Percentiles rank a stretch among this genome's conserved stretches.
phyloP scores from a whole-genome alignment of 768 basidiomycete genomes.

The Psilocybe sp. region DNA sequence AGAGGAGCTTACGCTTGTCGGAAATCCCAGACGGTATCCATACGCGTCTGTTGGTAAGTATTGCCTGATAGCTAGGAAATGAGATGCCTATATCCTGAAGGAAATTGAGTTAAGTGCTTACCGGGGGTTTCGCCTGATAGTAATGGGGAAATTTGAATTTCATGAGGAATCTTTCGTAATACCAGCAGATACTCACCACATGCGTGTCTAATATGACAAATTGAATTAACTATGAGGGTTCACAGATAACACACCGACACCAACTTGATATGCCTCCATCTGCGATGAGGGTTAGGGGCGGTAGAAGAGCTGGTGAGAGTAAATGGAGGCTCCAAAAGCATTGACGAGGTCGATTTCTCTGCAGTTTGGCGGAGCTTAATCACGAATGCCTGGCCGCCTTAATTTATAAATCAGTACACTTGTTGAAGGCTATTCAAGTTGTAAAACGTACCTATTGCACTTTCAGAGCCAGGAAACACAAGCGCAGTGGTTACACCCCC shows the following conservation, averaged over 20 bases:
- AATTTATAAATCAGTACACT: too few species aligned
- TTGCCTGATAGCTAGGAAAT: conserved; percentile 20
- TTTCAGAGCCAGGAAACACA: conserved; percentile 70
- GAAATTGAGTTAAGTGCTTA: conserved; percentile 19
- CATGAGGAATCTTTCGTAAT: not conserved
- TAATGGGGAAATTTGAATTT: not conserved
- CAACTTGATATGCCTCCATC: conserved; percentile 80
- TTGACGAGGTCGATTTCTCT: conserved; percentile 68
- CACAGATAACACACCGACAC: conserved; percentile 10
- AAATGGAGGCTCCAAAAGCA: conserved; percentile 76
- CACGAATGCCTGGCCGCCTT: conserved; percentile 31
- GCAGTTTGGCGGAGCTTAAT: conserved; percentile 78
- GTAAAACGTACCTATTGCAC: conserved; percentile 52
- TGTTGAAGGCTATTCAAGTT: not conserved
- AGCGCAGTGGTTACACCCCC: conserved; percentile 81
- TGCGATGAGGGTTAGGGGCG: conserved; percentile 41
- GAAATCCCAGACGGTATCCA: conserved; percentile 72
- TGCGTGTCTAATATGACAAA: conserved; percentile 42
- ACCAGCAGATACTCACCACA: conserved; percentile 49
- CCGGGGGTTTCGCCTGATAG: conserved; percentile 53
- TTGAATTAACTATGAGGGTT: not conserved
- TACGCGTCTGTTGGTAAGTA: conserved; percentile 46
- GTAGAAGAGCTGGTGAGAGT: conserved; percentile 49
- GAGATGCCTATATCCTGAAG: not conserved
- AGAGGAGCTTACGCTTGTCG: conserved; percentile 49